Evolutionary conservation across 2,329 filamentous ascomycete species (phyloP), one percentile per base, ranked within the genome.

Genomic region (Penicillium concentricum): DNA sequence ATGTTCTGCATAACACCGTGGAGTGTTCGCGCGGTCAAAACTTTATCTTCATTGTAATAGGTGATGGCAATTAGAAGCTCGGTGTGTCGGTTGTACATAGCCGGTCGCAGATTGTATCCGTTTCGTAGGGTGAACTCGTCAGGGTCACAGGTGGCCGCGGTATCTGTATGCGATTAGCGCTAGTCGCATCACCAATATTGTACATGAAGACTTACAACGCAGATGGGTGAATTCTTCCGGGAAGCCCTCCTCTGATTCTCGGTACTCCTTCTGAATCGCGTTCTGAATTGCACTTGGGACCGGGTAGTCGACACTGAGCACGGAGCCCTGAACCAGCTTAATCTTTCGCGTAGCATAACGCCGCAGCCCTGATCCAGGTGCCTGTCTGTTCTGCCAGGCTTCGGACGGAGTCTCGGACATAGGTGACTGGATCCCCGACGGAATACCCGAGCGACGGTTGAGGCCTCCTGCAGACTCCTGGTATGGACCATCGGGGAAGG

Each of bases 11-110:
- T 97, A 47, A 96, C 91, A 80, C 92, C 91, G 76, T 97, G 93
- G 53, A 97, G 82, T 1, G 94, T 99, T 76, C 93, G 87, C 50
- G 93, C 84, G 18, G 94, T 90, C 65, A 99, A 82, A 32, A 91
- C 87, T 81, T 97, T 97, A 80, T 97, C 94, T 83, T 97, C 93
- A 79, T 97, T 97, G 82, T 97, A 99, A 81, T 97, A 97, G 61
- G 93, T 99, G 69, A 99, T 92, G 70, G 93, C 93, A 75, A 99
- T 97, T 64, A 97, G 84, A 67, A 99, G 81, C 79, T 99, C 93
- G 7, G 93, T 97, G 77, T 97, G 93, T 68, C 93, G 86, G 83
- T 97, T 97, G 81, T 97, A 97, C 92, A 97, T 97, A 66, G 92
- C 88, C 51, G 93, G 91, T 51, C 94, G 90, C 75, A 99, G 83